These are phyloP conservation scores for Laetiporus sulphureus DNA, from an alignment of 1,284 basidiomycete species.

Conservation along the genomic window DNA sequence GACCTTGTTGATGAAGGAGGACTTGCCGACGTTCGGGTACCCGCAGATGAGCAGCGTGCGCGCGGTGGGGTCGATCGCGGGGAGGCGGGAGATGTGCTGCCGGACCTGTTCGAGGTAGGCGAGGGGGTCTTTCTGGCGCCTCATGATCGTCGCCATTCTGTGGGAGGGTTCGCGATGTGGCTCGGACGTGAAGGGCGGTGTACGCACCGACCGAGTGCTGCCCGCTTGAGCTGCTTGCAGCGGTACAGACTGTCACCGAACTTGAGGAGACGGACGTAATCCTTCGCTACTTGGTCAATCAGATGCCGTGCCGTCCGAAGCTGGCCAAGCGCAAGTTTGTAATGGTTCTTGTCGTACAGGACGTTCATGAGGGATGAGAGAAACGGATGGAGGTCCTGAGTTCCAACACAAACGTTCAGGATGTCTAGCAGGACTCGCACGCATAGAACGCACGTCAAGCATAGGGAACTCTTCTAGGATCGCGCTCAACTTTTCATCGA, in stretches of 20 bases:
- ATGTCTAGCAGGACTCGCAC: background rate
- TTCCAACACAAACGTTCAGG: background rate
- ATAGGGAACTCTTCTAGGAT: slow-evolving; percentile 97
- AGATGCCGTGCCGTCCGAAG: slow-evolving; percentile 90
- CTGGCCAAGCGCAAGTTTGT: slow-evolving; percentile 95
- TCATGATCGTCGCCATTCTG: slow-evolving; percentile 96
- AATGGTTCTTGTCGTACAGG: slow-evolving; percentile 97
- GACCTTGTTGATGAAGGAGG: slow-evolving; percentile 97
- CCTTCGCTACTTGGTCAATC: slow-evolving; percentile 93
- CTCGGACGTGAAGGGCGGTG: background rate
- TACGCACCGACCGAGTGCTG: slow-evolving; percentile 85
- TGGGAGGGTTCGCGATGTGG: background rate
- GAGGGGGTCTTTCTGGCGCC: slow-evolving; percentile 91
- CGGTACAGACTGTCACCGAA: slow-evolving; percentile 95
- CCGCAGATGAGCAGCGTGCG: slow-evolving; percentile 93
- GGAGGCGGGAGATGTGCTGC: slow-evolving; percentile 95
- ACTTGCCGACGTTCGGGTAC: slow-evolving; percentile 97
- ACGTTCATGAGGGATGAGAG: slow-evolving; percentile 92
- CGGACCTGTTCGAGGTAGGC: slow-evolving; percentile 97
- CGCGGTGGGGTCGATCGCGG: slow-evolving; percentile 94
- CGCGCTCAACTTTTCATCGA: slow-evolving; percentile 92
- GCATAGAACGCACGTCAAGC: slow-evolving; percentile 67
- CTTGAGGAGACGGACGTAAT: slow-evolving; percentile 91
- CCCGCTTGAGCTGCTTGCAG: slow-evolving; percentile 94
- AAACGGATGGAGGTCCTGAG: slow-evolving; percentile 95